Evolutionary conservation across 148 eudicot species (phyloP).

Genomic region (Dianthus caryophyllus): DNA sequence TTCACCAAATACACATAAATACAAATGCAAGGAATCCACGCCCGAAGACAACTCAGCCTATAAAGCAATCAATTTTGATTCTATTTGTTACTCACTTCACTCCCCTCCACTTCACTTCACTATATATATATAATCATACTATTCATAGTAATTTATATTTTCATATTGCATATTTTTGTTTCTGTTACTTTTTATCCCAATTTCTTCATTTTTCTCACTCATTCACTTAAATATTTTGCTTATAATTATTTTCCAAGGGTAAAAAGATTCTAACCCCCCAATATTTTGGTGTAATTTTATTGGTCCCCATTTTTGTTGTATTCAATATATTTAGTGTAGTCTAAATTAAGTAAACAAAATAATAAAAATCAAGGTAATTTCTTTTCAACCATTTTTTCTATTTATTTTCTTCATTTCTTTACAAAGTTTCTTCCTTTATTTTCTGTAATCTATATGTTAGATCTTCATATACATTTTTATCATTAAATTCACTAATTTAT

Average conservation of each 20-base stretch:
- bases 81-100: too few relatives aligned
- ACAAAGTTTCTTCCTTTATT: neutral
- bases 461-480: slow-evolving; percentile 6
- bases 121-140: too few relatives aligned
- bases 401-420: slow-evolving; percentile 4
- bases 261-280: slow-evolving; percentile 17
- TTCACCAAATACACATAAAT: too few relatives aligned
- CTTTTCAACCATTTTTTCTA: slow-evolving; percentile 1
- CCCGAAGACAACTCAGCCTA: too few relatives aligned
- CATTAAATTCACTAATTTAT: neutral
- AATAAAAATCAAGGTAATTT: slow-evolving; percentile 10
- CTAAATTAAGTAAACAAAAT: neutral
- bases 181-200: neutral
- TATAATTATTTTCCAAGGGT: neutral
- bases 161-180: too few relatives aligned
- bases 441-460: slow-evolving; percentile 11
- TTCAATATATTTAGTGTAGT: neutral
- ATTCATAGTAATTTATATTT: too few relatives aligned
- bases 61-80: too few relatives aligned
- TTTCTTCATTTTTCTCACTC: slow-evolving; percentile 10
- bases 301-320: slow-evolving; percentile 1
- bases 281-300: slow-evolving; percentile 6
- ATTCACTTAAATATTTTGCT: neutral
- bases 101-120: too few relatives aligned
- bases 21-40: too few relatives aligned